A percentile compares a stretch with the other conserved stretches of the same genome.
Conservation (phyloP, 129 eudicot species). For the Artemisia argyi region DNA sequence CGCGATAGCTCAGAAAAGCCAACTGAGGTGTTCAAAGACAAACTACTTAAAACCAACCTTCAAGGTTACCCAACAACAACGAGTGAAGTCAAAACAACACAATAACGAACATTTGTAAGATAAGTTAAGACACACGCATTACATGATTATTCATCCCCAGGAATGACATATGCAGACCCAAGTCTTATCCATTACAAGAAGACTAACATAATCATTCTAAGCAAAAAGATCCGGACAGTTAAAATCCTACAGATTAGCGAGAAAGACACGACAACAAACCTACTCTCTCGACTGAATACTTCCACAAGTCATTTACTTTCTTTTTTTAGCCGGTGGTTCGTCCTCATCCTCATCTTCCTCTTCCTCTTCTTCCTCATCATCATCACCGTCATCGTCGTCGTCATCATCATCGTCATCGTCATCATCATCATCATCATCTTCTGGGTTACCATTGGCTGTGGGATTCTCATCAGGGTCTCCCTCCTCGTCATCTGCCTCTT, state of each 20-base stretch:
- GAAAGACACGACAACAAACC: constrained; percentile 20
- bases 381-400: constrained; percentile 49
- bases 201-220: constrained; percentile 28
- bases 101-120: background rate
- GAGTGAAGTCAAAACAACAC: background rate
- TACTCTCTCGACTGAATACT: constrained; percentile 42
- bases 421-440: constrained; percentile 67
- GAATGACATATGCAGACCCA: constrained; percentile 20
- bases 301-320: constrained; percentile 48
- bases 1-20: no score
- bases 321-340: constrained; percentile 90
- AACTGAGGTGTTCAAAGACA: no score
- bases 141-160: constrained; percentile 11
- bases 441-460: constrained; percentile 65
- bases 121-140: constrained; percentile 14
- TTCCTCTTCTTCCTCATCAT: constrained; percentile 66
- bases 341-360: constrained; percentile 65
- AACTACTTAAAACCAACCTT: background rate
- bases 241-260: constrained; percentile 26
- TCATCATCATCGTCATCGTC: constrained; percentile 43
- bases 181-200: constrained; percentile 17
- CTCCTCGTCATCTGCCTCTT: constrained; percentile 55
- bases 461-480: constrained; percentile 69
- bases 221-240: constrained; percentile 19
- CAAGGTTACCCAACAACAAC: background rate